A percentile compares a stretch with the other conserved stretches of the same genome.
phyloP scores from a whole-genome alignment of 257 asterid species.

The Nicotiana sylvestris region DNA sequence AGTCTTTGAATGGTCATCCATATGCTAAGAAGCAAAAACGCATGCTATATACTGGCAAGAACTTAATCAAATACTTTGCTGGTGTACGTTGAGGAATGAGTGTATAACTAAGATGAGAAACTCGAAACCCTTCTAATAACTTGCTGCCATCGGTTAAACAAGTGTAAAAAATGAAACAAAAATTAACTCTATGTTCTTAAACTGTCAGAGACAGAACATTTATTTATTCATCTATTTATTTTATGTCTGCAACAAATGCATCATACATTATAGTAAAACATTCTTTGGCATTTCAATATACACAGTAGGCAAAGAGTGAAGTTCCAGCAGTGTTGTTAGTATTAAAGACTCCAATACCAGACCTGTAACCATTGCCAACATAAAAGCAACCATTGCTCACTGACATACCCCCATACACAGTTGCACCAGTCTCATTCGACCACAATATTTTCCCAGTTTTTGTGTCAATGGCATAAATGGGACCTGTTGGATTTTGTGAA shows the following conservation, averaged over 20 bases:
- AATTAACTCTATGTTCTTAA: background rate
- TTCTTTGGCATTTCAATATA: background rate
- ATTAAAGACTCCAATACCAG: background rate
- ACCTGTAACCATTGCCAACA: slow-evolving; percentile 40
- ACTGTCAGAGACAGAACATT: background rate
- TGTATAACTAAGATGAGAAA: background rate
- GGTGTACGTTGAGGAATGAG: background rate
- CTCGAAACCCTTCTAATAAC: background rate
- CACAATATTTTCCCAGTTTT: slow-evolving; percentile 40
- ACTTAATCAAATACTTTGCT: too few relatives aligned
- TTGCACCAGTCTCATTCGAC: slow-evolving; percentile 46
- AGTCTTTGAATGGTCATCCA: background rate
- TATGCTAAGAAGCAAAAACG: too few relatives aligned
- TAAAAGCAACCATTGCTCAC: slow-evolving; percentile 49
- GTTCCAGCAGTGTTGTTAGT: slow-evolving; percentile 34
- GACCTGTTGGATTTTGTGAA: slow-evolving; percentile 35
- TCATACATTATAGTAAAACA: background rate
- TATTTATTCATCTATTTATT: background rate
- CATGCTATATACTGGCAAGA: too few relatives aligned
- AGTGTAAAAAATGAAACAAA: background rate
- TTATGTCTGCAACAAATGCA: background rate
- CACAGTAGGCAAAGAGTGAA: slow-evolving; percentile 47
- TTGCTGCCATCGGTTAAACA: background rate
- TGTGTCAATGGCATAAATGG: slow-evolving; percentile 36
- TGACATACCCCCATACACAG: slow-evolving; percentile 44